A percentile compares a stretch with the other conserved stretches of the same genome.
These are phyloP conservation scores for Lactarius vividus DNA, from an alignment of 768 basidiomycete genomes.

Conservation along the genomic window DNA sequence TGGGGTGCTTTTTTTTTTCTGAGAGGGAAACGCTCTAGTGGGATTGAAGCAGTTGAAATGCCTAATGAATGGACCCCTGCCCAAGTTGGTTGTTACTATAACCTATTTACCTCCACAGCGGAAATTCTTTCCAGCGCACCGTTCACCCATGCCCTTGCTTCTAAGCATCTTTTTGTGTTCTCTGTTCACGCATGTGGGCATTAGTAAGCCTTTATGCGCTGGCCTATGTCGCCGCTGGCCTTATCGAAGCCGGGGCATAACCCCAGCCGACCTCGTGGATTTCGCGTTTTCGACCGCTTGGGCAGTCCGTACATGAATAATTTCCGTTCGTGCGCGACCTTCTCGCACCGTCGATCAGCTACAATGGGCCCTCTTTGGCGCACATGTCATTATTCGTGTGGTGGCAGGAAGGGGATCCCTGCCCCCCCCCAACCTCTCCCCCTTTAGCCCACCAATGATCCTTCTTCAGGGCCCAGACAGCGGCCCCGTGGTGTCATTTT, in stretches of 20 bases:
- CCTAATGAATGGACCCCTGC: slow-evolving; percentile 3
- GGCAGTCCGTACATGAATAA: slow-evolving; percentile 8
- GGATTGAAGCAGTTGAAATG: slow-evolving; percentile 37
- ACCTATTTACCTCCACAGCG: slow-evolving; percentile 18
- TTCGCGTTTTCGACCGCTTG: slow-evolving; percentile 17
- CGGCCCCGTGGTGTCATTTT: slow-evolving; percentile 24
- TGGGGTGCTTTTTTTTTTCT: slow-evolving; percentile 25
- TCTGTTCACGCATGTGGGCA: slow-evolving; percentile 18
- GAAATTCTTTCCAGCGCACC: slow-evolving; percentile 17
- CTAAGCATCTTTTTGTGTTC: slow-evolving; percentile 11
- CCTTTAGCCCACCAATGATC: neutral
- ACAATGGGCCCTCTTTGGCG: slow-evolving; percentile 3
- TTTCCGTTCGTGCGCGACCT: slow-evolving; percentile 9
- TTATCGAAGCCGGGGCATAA: neutral
- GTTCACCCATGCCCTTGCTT: slow-evolving; percentile 10
- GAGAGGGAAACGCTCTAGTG: slow-evolving; percentile 40
- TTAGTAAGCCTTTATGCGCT: slow-evolving; percentile 19
- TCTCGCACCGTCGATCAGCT: slow-evolving; percentile 20
- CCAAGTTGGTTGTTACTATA: slow-evolving; percentile 12
- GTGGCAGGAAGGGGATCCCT: too few species aligned
- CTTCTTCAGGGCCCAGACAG: slow-evolving; percentile 22
- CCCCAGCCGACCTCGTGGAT: slow-evolving; percentile 22
- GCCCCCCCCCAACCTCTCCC: neutral
- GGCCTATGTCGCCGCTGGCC: slow-evolving; percentile 6
- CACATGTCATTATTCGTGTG: neutral